Conservation (phyloP, 768 basidiomycete genomes). For the Leccinum uliginosum region DNA sequence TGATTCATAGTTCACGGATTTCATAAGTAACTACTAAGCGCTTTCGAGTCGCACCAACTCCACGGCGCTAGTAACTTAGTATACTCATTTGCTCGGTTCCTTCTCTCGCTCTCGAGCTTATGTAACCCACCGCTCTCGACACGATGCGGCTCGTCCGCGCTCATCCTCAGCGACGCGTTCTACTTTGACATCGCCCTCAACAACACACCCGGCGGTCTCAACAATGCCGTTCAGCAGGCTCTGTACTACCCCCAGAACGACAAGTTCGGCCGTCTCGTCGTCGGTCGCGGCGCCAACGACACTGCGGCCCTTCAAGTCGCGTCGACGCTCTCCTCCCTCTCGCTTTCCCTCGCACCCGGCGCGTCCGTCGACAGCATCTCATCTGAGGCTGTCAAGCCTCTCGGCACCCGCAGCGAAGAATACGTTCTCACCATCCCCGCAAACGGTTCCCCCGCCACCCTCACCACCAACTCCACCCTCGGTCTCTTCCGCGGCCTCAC, state of each 20-base stretch:
- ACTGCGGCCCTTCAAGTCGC: conserved; percentile 25
- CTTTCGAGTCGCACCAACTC: too few relatives aligned
- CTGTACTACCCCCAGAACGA: conserved; percentile 32
- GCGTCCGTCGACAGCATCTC: conserved; percentile 28
- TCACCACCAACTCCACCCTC: conserved; percentile 43
- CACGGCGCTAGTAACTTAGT: too few relatives aligned
- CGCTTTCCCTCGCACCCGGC: conserved; percentile 21
- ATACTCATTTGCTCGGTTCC: too few relatives aligned
- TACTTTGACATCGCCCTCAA: conserved; percentile 23
- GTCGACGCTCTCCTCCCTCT: conserved; percentile 22
- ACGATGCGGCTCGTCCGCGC: conserved; percentile 8
- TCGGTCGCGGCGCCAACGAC: conserved; percentile 36
- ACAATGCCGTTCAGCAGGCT: conserved; percentile 31
- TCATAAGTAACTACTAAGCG: too few relatives aligned
- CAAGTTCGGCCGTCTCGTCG: conserved; percentile 36
- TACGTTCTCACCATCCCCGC: conserved; percentile 40
- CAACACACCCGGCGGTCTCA: conserved; percentile 31
- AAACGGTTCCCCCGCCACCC: conserved; percentile 32
- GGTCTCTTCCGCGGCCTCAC: conserved; percentile 52
- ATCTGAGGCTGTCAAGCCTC: conserved; percentile 31
- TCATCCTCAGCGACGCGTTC: conserved; percentile 27
- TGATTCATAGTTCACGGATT: too few relatives aligned
- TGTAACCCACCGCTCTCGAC: not conserved
- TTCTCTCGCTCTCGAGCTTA: too few relatives aligned
- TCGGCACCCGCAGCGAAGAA: conserved; percentile 39